These are phyloP conservation scores for Puccinia triticina DNA, from an alignment of 1,284 basidiomycete genomes.

Conservation along the genomic window DNA sequence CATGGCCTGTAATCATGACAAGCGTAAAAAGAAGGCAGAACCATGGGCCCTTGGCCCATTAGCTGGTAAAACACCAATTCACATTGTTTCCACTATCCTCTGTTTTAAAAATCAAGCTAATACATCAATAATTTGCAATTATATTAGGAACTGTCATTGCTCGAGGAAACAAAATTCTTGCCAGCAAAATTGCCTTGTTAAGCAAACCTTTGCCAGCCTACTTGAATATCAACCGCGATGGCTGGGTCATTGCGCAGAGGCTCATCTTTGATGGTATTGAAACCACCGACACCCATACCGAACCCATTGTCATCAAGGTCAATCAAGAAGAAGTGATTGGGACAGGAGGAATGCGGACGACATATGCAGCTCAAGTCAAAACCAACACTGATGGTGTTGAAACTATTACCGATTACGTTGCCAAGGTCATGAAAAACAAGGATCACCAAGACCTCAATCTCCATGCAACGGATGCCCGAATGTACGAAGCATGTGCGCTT, in stretches of 20 bases:
- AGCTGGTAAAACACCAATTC: not conserved
- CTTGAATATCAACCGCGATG: not conserved
- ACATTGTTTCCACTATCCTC: too few relatives aligned
- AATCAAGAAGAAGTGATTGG: not conserved
- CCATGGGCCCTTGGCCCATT: not conserved
- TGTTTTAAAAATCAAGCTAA: not conserved
- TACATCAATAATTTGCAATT: not conserved
- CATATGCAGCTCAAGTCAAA: not conserved
- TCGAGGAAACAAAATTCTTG: not conserved
- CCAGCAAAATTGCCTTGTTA: not conserved
- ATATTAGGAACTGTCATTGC: not conserved
- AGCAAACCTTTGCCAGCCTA: not conserved
- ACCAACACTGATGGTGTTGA: not conserved
- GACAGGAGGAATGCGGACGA: not conserved
- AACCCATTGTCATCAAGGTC: not conserved
- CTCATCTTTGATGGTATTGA: not conserved
- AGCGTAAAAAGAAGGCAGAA: not conserved
- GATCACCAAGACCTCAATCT: not conserved
- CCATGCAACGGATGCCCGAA: not conserved
- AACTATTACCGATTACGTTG: not conserved
- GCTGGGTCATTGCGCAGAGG: not conserved
- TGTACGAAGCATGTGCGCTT: not conserved
- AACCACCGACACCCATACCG: not conserved
- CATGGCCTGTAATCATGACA: too few relatives aligned
- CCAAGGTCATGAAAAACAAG: not conserved